These are phyloP conservation scores for Wickerhamomyces xylosicus DNA, from an alignment of 805 yeast genomes.

Conservation along the genomic window DNA sequence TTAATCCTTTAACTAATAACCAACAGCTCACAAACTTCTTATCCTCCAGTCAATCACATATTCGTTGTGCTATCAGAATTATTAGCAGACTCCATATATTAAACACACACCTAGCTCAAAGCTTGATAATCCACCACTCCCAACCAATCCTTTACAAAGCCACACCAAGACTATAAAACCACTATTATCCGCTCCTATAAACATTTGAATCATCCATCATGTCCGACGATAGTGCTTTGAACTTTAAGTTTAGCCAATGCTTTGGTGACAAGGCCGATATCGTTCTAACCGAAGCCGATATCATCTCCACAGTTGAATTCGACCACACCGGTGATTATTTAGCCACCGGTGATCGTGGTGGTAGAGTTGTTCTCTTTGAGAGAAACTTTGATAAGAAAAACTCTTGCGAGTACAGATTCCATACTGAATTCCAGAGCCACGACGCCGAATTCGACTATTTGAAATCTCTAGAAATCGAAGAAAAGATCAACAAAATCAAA, in stretches of 20 bases:
- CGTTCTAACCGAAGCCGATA: slow-evolving; percentile 94
- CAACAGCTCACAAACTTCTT: no score
- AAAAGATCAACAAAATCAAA: slow-evolving; percentile 93
- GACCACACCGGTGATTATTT: slow-evolving; percentile 90
- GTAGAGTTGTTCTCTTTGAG: slow-evolving; percentile 92
- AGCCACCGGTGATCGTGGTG: slow-evolving; percentile 98
- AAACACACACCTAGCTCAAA: no score
- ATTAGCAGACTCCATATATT: no score
- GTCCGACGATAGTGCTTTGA: slow-evolving; percentile 24
- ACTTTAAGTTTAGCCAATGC: slow-evolving; percentile 81
- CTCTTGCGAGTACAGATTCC: slow-evolving; percentile 86
- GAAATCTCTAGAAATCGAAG: slow-evolving; percentile 93
- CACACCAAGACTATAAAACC: no score
- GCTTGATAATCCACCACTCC: no score
- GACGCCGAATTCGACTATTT: slow-evolving; percentile 98
- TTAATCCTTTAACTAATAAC: no score
- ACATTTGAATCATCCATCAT: slow-evolving; percentile 3
- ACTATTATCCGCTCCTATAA: no score
- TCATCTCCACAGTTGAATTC: slow-evolving; percentile 93
- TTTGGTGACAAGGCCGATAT: slow-evolving; percentile 98
- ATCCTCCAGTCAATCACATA: no score
- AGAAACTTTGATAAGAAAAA: slow-evolving; percentile 65
- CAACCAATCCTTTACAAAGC: no score
- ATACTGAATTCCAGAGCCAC: slow-evolving; percentile 95
- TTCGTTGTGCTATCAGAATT: no score